phyloP scores from a whole-genome alignment of 2,329 filamentous ascomycete genomes.

The Conoideocrella luteorostrata region DNA sequence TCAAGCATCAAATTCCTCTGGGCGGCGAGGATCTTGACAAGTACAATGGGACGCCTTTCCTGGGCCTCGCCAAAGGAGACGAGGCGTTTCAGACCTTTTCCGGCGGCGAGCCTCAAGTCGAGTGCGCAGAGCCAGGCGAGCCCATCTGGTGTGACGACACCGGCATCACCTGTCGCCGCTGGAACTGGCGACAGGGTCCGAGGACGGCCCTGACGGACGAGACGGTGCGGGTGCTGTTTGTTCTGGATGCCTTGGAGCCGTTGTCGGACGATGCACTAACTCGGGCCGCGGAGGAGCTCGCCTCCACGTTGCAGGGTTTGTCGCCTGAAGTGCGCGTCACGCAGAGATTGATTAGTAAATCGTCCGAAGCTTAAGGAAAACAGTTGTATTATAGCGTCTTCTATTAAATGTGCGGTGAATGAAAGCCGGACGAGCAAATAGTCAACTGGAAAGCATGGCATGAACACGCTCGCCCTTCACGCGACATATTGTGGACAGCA shows the following conservation, averaged over 20 bases:
- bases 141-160: slow-evolving; percentile 15
- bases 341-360: too few relatives aligned
- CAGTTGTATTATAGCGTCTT: too few relatives aligned
- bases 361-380: too few relatives aligned
- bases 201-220: slow-evolving; percentile 11
- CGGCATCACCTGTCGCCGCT: slow-evolving; percentile 14
- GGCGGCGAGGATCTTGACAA: slow-evolving; percentile 16
- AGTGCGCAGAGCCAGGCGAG: slow-evolving; percentile 10
- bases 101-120: slow-evolving; percentile 5
- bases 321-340: neutral
- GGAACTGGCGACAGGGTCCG: slow-evolving; percentile 16
- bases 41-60: slow-evolving; percentile 12
- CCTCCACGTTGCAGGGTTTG: neutral
- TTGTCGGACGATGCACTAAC: neutral
- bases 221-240: slow-evolving; percentile 1
- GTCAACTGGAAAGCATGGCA: too few relatives aligned
- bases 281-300: neutral
- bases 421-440: too few relatives aligned
- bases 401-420: too few relatives aligned
- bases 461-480: too few relatives aligned
- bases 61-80: slow-evolving; percentile 10
- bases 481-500: too few relatives aligned
- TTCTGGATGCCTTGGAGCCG: neutral
- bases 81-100: slow-evolving; percentile 3
- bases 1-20: slow-evolving; percentile 15